Evolutionary conservation across 495 filamentous ascomycete species (phyloP), one percentile per base, ranked within the genome.

Genomic region (Aspergillus sclerotioniger): DNA sequence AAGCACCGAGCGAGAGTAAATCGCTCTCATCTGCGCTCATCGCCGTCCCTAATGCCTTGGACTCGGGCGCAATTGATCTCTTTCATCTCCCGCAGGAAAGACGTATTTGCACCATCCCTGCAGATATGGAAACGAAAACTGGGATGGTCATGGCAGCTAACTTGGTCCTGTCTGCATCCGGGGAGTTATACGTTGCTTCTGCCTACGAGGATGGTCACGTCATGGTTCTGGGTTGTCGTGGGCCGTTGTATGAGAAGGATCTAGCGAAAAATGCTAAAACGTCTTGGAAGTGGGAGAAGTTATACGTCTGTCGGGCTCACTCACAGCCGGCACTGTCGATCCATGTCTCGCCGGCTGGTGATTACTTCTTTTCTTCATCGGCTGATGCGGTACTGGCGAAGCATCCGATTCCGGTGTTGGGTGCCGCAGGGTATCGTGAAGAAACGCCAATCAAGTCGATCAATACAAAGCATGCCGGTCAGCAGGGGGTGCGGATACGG

Each of bases 111-210:
- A 89, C 89, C 0, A 80, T 95, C 16, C 72, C 82, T 0, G 82
- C 80, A 4, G 77, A 82, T 32, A 70, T 74, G 37, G 56, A 71
- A 13, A 75, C 81, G 21, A 83, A 90, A 49, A 87, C 87, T 16
- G 89, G 94, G 28, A 98, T 97, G 92, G 84, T 93, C 25, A 97
- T 98, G 94, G 85, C 88, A 20, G 72, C 96, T 12, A 75, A 79
- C 4, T 67, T 96, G 8, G 81, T 88, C 58, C 56, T 68, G 0
- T 62, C 66, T 3, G 16, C 67, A 6, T 51, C 66, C 0, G 65
- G 67, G 0, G 67, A 74, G 45, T 21, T 82, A 1, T 78, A 75
- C 51, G 69, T 95, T 12, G 71, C 85, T 4, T 87, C 86, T n/a
- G 94, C 89, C 35, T 96, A 92, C 74, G 94, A 98, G 73, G 90